Base-by-base conservation (phyloP, 1,284 basidiomycete genomes). In the Cutaneotrichosporon dermatis region DNA sequence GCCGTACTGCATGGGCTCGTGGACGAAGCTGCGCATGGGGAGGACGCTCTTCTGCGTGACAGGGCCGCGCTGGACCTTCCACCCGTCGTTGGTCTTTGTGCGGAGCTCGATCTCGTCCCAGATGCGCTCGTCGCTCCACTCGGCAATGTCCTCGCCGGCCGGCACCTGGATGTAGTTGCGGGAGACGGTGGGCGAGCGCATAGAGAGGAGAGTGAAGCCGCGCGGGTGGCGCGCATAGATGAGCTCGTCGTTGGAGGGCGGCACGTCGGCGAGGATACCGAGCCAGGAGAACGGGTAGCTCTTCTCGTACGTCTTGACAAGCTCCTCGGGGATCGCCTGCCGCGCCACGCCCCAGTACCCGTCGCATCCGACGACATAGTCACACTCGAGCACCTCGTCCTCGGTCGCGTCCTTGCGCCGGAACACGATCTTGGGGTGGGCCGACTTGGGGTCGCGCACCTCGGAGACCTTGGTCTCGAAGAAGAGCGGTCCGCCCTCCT, bases 1-100 rank as follows among this genome's bases (percentile, higher is more conserved):
- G 54, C 62, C 62, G 57, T 64, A 61, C 55, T 51, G 44, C 62
- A 64, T 64, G n/a, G 62, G 62, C 57, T 64, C 62, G 57, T 64
- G 62, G 43, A 64, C 62, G 42, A 52, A 64, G 39, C 55, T 57
- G 49, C 62, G 62, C 62, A 64, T 64, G 6, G 62, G 62, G n/a
- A 53, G 54, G 40, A 64, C 59, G 49, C 59, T 61, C 59, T 64
- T 64, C 57, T 64, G 62, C 37, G 42, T 45, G 45, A 64, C 55
- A 7, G 59, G 59, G 1, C 62, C 62, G 33, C 57, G 62, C 54
- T 53, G 15, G 40, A 61, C 59, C 59, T 64, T 64, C 54, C 54
- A 64, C 4, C 62, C 62, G 57, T 64, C 59, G 54, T 51, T 51
- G 2, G 62, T 64, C 57, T 53, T 55, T 13, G 42, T 51, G 49